Base-by-base conservation (phyloP, 805 yeast genomes). In the Hermanozyma aechmeae region DNA sequence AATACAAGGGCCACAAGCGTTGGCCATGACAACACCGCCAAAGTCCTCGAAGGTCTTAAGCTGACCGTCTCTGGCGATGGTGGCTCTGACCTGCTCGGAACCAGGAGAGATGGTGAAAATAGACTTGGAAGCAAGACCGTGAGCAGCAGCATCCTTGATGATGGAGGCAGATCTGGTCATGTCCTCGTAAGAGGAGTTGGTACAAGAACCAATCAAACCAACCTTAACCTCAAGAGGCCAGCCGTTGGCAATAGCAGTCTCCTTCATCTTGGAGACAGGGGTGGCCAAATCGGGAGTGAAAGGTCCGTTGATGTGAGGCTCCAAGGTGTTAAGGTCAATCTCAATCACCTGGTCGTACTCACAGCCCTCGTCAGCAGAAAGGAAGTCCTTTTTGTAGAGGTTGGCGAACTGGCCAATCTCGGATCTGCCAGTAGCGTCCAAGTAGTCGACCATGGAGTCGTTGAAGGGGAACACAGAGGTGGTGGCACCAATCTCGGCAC, bases 1-100 rank as follows among this genome's bases (percentile, higher is more conserved):
- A 55, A 87, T 87, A 74, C 97, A 87, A 55, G 97, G 97, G 53
- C 97, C 97, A 72, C 97, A 89, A 35, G 97, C 97, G 56, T 89
- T 89, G 38, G 97, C 96, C 54, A 89, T 69, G 32, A 89, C 96
- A 37, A 79, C 72, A 57, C 95, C 97, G 46, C 96, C 96, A 49
- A 80, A 82, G 51, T 84, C 85, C 53, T 79, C 76, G 62, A 89
- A 86, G 44, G 92, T 80, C 46, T 79, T 68, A 46, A 89, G 75
- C 59, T 82, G 79, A 39, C 97, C 96, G 59, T 89, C 97, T 61
- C 95, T 80, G 56, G 80, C 96, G 58, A 89, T 89, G 42, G 97
- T 89, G 42, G 97, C 96, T 68, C 97, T 83, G 45, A 89, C 82
- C 68, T 89, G 96, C 69, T 89, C 97, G 34, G 96, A 84, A 63